A percentile compares a stretch with the other conserved stretches of the same genome.
Conservation (phyloP, 306 rosid genomes). For the Cucurbita pepo region DNA sequence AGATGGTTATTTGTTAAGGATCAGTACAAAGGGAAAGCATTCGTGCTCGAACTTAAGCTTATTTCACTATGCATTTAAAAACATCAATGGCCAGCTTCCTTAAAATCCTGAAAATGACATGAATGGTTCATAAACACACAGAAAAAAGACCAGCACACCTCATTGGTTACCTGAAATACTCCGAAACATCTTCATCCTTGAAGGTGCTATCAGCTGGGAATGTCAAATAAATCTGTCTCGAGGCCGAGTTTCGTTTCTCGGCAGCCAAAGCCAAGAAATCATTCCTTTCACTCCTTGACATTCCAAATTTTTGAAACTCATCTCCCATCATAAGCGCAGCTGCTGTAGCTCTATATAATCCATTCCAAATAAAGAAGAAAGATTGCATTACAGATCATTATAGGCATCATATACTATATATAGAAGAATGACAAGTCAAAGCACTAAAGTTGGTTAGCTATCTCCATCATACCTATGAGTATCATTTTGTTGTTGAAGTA, state of each 20-base stretch:
- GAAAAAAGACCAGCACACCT: not conserved
- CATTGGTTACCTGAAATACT: constrained; percentile 64
- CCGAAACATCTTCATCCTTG: constrained; percentile 93
- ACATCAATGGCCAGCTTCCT: constrained; percentile 4
- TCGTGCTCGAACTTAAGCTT: not conserved
- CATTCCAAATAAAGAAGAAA: not conserved
- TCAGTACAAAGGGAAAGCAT: not conserved
- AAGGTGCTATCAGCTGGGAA: constrained; percentile 97
- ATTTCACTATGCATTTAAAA: not conserved
- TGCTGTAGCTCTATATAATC: not conserved
- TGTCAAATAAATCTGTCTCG: constrained; percentile 86
- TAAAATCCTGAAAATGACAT: constrained; percentile 3
- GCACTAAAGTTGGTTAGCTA: not conserved
- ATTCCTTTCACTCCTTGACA: constrained; percentile 57
- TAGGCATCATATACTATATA: not conserved
- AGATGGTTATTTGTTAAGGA: not conserved
- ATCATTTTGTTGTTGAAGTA: constrained; percentile 62
- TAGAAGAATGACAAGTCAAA: not conserved
- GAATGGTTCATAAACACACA: not conserved
- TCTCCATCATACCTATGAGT: constrained; percentile 38
- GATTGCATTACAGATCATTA: not conserved
- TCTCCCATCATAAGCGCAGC: constrained; percentile 61
- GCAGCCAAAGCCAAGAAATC: constrained; percentile 52
- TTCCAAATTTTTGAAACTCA: constrained; percentile 47
- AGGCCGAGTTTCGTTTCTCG: constrained; percentile 66